Percentiles rank a stretch among this genome's conserved stretches.
Conservation (phyloP, 148 eudicot genomes). For the Pharnaceum exiguum region DNA sequence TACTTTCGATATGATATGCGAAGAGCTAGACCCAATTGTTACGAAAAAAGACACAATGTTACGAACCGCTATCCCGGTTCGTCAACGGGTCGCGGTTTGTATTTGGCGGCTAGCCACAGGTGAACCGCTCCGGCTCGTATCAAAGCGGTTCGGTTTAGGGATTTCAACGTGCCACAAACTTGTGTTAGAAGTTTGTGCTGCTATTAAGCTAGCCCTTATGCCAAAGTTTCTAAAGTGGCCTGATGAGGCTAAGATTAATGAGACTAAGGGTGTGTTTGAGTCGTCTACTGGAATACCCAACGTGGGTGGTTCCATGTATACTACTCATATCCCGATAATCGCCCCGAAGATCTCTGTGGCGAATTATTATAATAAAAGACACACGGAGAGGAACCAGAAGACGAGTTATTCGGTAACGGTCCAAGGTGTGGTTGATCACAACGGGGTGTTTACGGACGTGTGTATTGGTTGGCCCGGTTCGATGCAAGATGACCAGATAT, state of each 20-base stretch:
- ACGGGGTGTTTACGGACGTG: conserved; percentile 55
- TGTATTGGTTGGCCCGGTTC: conserved; percentile 85
- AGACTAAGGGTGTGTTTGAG: conserved; percentile 32
- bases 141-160: conserved; percentile 64
- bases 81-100: conserved; percentile 77
- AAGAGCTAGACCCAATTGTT: conserved; percentile 45
- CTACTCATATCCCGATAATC: conserved; percentile 71
- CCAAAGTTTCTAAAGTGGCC: conserved; percentile 65
- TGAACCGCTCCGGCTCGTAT: conserved; percentile 65
- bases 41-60: conserved; percentile 65
- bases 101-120: conserved; percentile 78
- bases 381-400: conserved; percentile 75
- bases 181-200: conserved; percentile 60
- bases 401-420: conserved; percentile 60
- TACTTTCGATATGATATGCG: conserved; percentile 55
- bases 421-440: conserved; percentile 63
- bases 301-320: conserved; percentile 66
- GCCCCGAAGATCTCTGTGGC: conserved; percentile 57
- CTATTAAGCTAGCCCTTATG: conserved; percentile 49
- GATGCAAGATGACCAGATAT: conserved; percentile 50
- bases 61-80: conserved; percentile 66
- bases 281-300: conserved; percentile 48
- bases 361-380: conserved; percentile 62
- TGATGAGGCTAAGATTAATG: conserved; percentile 19
- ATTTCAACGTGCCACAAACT: conserved; percentile 81